Base-by-base conservation (phyloP, 768 basidiomycete genomes). In the Lactarius hatsudake region DNA sequence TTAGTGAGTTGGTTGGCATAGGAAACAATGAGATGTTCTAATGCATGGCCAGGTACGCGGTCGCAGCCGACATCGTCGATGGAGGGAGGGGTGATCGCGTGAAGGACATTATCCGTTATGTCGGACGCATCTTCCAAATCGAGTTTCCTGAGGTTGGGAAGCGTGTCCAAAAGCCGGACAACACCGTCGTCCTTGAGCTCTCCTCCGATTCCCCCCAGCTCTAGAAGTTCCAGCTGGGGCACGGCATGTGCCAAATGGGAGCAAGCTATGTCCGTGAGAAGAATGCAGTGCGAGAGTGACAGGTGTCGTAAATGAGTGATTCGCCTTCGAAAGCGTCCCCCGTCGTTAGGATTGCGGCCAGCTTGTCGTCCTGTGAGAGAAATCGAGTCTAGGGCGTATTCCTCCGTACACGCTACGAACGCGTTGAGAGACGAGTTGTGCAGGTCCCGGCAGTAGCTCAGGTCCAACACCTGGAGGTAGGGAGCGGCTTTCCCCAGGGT, bases 101-200 rank as follows among this genome's bases (percentile, higher is more conserved):
- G 78, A 30, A 96, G 75, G n/a, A 94, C 82, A 2, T 80, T 77
- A 75, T 96, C 93, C 1, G 85, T 89, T 62, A 95, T 84, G 20
- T 87, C 83, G 15, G 77, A 75, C 7, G 92, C 92, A 70, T 93
- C 91, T 73, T 96, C 95, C n/a, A 97, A 79, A 74, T 97, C 95
- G 48, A 96, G 78, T 55, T 85, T 85, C 63, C 87, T 82, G 57
- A 97, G 86, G 67, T 81, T 75, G 1, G 90, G 90, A 2, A 87
- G 88, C 17, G 88, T 89, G 55, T 77, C 77, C 42, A 97, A 77
- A 26, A 97, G 81, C 53, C 81, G 81, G 20, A 93, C 78, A 8
- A 97, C 77, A n/a, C 93, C 94, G 2, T 84, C 84, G 68, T 92
- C 87, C 69, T 82, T 84, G 68, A 95, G 76, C 56, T 87, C 85